phyloP scores from a whole-genome alignment of 805 yeast genomes.

The Saturnispora saitoi region DNA sequence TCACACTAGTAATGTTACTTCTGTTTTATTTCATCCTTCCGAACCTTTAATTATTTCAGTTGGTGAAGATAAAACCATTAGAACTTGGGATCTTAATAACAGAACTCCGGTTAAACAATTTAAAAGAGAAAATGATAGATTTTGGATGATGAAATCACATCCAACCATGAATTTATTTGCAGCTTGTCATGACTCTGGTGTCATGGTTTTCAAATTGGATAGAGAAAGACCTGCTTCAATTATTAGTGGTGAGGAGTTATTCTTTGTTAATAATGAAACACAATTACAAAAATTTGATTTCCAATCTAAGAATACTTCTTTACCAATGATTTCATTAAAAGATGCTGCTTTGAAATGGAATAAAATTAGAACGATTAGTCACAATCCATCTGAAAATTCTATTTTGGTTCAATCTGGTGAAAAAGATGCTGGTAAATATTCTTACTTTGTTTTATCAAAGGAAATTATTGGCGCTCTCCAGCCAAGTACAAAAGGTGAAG shows the following conservation, averaged over 20 bases:
- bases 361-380: conserved; percentile 74
- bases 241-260: conserved; percentile 46
- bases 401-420: conserved; percentile 75
- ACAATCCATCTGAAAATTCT: conserved; percentile 88
- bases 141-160: conserved; percentile 87
- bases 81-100: conserved; percentile 95
- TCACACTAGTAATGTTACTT: conserved; percentile 86
- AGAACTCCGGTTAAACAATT: conserved; percentile 91
- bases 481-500: conserved; percentile 71
- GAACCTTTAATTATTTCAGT: conserved; percentile 89
- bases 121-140: conserved; percentile 87
- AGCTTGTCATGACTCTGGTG: conserved; percentile 94
- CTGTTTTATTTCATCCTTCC: conserved; percentile 87
- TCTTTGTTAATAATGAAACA: conserved; percentile 73
- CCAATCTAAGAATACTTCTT: conserved; percentile 49
- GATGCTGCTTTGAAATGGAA: conserved; percentile 82
- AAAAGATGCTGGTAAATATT: conserved; percentile 57
- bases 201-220: conserved; percentile 93
- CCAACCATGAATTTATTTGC: conserved; percentile 90
- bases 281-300: conserved; percentile 78
- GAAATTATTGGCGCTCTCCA: conserved; percentile 91
- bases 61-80: conserved; percentile 90
- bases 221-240: conserved; percentile 88
- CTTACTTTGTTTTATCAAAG: conserved; percentile 70
- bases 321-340: conserved; percentile 78